Evolutionary conservation across 345 rosid genomes (phyloP).

Genomic region (Odontarrhena argentea): DNA sequence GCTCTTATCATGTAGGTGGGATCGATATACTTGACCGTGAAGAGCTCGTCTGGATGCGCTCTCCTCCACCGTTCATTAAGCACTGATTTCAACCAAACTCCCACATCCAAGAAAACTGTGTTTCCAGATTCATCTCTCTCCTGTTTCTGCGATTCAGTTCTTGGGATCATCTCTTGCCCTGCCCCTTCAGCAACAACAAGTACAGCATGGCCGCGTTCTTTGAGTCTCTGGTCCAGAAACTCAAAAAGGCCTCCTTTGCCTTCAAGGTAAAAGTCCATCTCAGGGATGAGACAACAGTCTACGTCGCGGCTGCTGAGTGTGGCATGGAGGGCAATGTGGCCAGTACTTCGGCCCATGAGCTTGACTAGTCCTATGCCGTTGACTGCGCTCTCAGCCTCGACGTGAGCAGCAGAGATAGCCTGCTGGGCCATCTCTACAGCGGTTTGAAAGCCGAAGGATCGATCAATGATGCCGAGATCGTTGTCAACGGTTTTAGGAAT

Average conservation of each 20-base stretch:
- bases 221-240: constrained; percentile 56
- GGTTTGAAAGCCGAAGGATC: constrained; percentile 91
- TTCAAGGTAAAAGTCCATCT: constrained; percentile 66
- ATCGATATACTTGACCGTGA: constrained; percentile 84
- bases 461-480: constrained; percentile 82
- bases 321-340: constrained; percentile 86
- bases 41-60: constrained; percentile 65
- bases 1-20: constrained; percentile 96
- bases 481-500: constrained; percentile 91
- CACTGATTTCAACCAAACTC: constrained; percentile 75
- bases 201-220: constrained; percentile 74
- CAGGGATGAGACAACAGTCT: constrained; percentile 90
- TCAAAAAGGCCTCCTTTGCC: constrained; percentile 77
- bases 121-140: constrained; percentile 91
- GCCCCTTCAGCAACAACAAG: constrained; percentile 91
- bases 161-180: constrained; percentile 81
- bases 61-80: constrained; percentile 73
- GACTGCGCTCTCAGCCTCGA: constrained; percentile 93
- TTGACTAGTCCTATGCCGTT: constrained; percentile 87
- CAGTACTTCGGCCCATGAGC: constrained; percentile 92
- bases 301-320: constrained; percentile 93
- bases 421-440: constrained; percentile 92
- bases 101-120: constrained; percentile 73
- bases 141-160: constrained; percentile 61
- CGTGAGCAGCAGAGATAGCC: constrained; percentile 81